Percentiles rank a stretch among this genome's conserved stretches.
These are phyloP conservation scores for Pelargonium myrrhifolium DNA, from an alignment of 441 rosid genomes.

Conservation along the genomic window DNA sequence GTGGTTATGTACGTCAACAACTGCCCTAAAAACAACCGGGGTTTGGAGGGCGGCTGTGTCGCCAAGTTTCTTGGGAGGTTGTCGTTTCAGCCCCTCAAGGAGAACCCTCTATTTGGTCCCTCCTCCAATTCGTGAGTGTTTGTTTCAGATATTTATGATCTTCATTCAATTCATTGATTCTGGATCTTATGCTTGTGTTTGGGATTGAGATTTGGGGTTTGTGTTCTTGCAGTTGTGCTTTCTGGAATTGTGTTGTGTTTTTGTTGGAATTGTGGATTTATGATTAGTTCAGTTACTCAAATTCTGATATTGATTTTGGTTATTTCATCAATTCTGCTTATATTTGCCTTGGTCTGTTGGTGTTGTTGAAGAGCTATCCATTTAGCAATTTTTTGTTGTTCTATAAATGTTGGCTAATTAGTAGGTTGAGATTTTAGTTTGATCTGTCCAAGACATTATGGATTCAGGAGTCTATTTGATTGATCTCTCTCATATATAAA, in stretches of 20 bases:
- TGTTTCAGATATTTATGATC: too few species aligned
- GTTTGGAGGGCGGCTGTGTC: slow-evolving; percentile 46
- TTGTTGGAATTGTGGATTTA: background rate
- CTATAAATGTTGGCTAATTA: background rate
- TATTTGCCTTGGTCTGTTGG: background rate
- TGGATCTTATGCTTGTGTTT: background rate
- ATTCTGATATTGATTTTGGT: slow-evolving; percentile 1
- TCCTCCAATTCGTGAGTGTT: slow-evolving; percentile 69
- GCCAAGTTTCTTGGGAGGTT: slow-evolving; percentile 64
- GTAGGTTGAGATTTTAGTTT: background rate
- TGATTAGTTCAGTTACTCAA: background rate
- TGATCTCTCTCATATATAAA: background rate
- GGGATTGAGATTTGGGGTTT: background rate
- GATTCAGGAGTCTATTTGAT: background rate
- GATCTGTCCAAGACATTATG: background rate
- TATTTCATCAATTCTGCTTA: slow-evolving; percentile 1
- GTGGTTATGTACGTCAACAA: slow-evolving; percentile 71
- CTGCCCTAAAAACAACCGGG: slow-evolving; percentile 56
- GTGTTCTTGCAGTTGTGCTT: background rate
- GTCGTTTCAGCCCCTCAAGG: slow-evolving; percentile 73
- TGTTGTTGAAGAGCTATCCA: background rate
- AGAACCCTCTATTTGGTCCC: slow-evolving; percentile 92
- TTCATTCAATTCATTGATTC: background rate
- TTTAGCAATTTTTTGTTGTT: background rate
- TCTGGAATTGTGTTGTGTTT: background rate